Conservation (phyloP, 257 asterid species). For the Prunella vulgaris region DNA sequence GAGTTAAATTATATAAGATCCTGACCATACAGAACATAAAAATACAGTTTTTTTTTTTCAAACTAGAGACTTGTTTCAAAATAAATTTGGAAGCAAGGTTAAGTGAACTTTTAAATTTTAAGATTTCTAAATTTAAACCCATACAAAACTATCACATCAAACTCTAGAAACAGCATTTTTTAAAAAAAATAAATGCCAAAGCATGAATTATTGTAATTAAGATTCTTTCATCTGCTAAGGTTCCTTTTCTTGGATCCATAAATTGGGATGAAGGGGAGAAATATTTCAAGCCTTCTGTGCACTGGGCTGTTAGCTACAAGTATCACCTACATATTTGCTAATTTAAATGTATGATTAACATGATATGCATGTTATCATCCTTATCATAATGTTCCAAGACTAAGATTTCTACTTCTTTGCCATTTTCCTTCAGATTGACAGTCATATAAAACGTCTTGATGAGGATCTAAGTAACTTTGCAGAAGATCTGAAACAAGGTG, state of each 20-base stretch:
- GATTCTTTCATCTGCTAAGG: neutral
- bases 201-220: neutral
- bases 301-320: slow-evolving; percentile 6
- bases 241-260: neutral
- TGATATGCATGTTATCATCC: neutral
- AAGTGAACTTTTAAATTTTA: neutral
- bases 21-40: neutral
- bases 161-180: neutral
- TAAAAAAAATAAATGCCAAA: neutral
- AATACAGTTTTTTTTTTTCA: neutral
- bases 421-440: slow-evolving; percentile 70
- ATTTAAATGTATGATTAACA: too few relatives aligned
- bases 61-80: neutral
- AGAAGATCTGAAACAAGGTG: slow-evolving; percentile 98
- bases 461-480: slow-evolving; percentile 90
- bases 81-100: neutral
- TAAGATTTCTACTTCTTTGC: slow-evolving; percentile 21
- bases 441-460: slow-evolving; percentile 90
- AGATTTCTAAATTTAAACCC: neutral
- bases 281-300: neutral
- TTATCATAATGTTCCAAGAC: slow-evolving; percentile 10
- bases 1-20: neutral
- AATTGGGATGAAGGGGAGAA: neutral
- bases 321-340: neutral
- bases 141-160: neutral